A percentile compares a stretch with the other conserved stretches of the same genome.
phyloP scores from a whole-genome alignment of 441 rosid genomes.

The Populus trichocarpa region DNA sequence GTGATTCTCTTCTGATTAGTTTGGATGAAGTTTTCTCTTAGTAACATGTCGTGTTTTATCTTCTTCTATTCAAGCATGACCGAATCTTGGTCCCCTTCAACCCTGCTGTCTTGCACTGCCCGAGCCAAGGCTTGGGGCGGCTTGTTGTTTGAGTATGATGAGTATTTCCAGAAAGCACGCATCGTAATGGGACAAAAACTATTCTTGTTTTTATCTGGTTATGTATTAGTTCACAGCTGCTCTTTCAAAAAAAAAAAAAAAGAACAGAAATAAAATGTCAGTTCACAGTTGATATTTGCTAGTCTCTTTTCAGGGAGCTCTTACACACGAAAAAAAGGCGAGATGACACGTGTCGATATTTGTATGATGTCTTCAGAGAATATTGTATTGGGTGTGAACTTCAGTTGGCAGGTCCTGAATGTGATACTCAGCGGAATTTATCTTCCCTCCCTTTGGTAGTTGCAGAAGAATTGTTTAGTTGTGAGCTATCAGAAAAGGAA shows the following conservation, averaged over 20 bases:
- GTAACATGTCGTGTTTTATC: not conserved
- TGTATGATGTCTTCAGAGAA: slow-evolving; percentile 56
- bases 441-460: slow-evolving; percentile 52
- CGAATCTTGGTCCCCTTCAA: not conserved
- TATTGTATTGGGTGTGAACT: slow-evolving; percentile 74
- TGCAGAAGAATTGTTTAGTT: slow-evolving; percentile 56
- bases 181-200: not conserved
- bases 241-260: not conserved
- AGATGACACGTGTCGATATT: slow-evolving; percentile 47
- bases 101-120: not conserved
- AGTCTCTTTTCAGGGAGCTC: slow-evolving; percentile 54
- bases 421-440: slow-evolving; percentile 45
- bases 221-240: not conserved
- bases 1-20: not conserved
- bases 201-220: not conserved
- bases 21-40: not conserved
- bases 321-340: slow-evolving; percentile 60
- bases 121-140: not conserved
- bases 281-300: not conserved
- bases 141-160: not conserved
- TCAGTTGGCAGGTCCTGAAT: slow-evolving; percentile 69
- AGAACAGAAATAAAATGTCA: not conserved
- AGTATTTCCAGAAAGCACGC: not conserved
- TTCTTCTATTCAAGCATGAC: not conserved
- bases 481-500: slow-evolving; percentile 42